These are phyloP conservation scores for Aphanomyces invadans DNA, from an alignment of 352 stramenopile species.

Conservation along the genomic window DNA sequence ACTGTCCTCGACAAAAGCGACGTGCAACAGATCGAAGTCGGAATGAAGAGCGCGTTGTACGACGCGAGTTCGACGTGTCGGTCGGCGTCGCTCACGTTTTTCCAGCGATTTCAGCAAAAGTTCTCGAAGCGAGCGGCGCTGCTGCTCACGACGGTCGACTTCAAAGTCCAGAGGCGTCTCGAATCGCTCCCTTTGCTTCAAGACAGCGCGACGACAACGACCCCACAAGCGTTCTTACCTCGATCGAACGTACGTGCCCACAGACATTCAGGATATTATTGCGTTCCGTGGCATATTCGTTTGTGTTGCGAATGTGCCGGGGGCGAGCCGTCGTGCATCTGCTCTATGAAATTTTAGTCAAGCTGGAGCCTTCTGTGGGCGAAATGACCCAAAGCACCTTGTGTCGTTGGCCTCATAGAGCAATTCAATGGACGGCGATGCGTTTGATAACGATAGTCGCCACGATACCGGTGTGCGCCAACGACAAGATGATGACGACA, in stretches of 20 bases:
- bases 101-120: constrained; percentile 58
- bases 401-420: constrained; percentile 9
- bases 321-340: too few relatives aligned
- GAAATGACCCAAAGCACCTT: too few relatives aligned
- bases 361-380: too few relatives aligned
- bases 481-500: not conserved
- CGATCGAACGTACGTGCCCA: constrained; percentile 3
- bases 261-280: not conserved
- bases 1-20: constrained; percentile 67
- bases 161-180: constrained; percentile 76
- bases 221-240: not conserved
- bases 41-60: constrained; percentile 57
- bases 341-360: too few relatives aligned
- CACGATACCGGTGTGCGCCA: too few relatives aligned
- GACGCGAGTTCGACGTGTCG: constrained; percentile 71
- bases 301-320: too few relatives aligned
- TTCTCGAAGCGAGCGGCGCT: constrained; percentile 68
- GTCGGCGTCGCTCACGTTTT: constrained; percentile 57
- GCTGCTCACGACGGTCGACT: constrained; percentile 61
- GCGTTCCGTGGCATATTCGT: too few relatives aligned
- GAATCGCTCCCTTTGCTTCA: constrained; percentile 39
- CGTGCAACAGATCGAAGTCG: constrained; percentile 74
- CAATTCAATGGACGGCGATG: constrained; percentile 22
- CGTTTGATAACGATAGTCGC: constrained; percentile 10
- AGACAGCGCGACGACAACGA: not conserved